Evolutionary conservation across 2,329 filamentous ascomycete genomes (phyloP).

Genomic region (Trichoderma sp.): DNA sequence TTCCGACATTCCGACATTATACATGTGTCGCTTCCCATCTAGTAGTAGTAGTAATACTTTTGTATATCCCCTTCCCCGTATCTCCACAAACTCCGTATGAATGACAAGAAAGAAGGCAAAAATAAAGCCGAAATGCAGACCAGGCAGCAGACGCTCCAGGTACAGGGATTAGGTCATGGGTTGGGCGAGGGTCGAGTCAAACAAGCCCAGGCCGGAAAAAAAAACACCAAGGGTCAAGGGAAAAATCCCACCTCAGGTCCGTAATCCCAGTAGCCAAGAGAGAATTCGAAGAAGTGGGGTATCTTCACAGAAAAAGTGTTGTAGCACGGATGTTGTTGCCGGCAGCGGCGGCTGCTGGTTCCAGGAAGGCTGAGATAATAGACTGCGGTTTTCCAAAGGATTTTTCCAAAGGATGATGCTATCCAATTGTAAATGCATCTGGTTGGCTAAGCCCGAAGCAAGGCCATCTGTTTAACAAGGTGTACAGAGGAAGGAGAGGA

Average conservation of each 20-base stretch:
- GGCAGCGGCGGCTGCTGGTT: neutral
- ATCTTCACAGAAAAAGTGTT: constrained; percentile 7
- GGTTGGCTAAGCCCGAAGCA: neutral
- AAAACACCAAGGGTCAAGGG: neutral
- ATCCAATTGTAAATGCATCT: neutral
- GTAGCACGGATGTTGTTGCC: constrained; percentile 4
- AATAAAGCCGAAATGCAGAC: neutral
- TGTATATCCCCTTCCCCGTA: neutral
- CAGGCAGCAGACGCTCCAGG: neutral
- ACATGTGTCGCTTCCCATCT: constrained; percentile 1
- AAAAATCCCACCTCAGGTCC: neutral
- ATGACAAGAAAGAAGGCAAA: neutral
- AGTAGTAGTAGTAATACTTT: neutral
- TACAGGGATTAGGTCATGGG: neutral
- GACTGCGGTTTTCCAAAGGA: neutral
- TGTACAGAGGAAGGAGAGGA: neutral
- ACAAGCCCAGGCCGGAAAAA: neutral
- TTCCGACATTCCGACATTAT: constrained; percentile 19
- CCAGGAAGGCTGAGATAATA: constrained; percentile 11
- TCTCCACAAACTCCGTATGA: constrained; percentile 21
- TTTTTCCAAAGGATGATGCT: neutral
- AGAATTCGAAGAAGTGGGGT: constrained; percentile 20
- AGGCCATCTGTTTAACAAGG: constrained; percentile 13
- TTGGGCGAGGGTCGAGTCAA: neutral
- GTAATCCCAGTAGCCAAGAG: constrained; percentile 14